Percentiles rank a stretch among this genome's conserved stretches.
phyloP scores from a whole-genome alignment of 228 moss, liverwort and hornwort species.

The Sphagnum fallax region DNA sequence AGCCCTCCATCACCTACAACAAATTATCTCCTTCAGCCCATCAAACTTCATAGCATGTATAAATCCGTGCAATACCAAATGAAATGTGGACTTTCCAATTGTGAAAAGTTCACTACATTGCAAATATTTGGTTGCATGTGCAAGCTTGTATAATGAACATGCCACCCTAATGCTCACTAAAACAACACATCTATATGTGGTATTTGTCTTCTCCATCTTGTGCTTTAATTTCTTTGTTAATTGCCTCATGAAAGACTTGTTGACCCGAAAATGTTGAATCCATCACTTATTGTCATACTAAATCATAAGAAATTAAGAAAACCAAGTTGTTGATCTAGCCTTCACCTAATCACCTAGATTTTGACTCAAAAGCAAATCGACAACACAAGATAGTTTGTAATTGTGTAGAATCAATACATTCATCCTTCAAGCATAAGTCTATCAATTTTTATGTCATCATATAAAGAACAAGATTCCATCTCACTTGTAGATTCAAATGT shows the following conservation, averaged over 20 bases:
- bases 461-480: background rate
- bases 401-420: background rate
- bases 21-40: background rate
- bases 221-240: background rate
- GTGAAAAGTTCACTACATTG: background rate
- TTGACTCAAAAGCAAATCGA: background rate
- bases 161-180: background rate
- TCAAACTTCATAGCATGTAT: background rate
- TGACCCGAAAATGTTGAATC: background rate
- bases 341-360: background rate
- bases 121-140: background rate
- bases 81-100: background rate
- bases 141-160: background rate
- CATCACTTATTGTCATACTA: background rate
- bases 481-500: background rate
- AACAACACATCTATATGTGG: background rate
- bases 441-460: background rate
- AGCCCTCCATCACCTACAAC: background rate
- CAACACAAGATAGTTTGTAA: background rate
- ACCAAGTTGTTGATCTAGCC: background rate
- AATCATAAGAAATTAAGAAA: background rate
- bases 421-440: background rate
- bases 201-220: background rate
- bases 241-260: background rate
- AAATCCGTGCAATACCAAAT: background rate